Conservation (phyloP, 2,329 filamentous ascomycete genomes). For the Beauveria caledonica region DNA sequence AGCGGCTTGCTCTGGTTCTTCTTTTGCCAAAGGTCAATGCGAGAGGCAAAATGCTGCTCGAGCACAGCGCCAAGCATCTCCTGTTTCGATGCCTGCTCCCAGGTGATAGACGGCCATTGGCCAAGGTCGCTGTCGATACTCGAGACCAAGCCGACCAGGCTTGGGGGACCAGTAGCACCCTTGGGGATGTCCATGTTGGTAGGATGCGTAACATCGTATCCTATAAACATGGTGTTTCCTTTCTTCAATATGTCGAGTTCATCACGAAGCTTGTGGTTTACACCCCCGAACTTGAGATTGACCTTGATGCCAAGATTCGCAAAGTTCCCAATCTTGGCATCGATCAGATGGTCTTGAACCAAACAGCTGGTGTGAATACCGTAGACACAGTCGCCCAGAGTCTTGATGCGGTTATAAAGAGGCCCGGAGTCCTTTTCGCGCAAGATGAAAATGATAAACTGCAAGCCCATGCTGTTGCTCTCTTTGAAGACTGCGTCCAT, state of each 20-base stretch:
- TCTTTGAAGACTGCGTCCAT: conserved; percentile 26
- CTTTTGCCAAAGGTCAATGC: conserved; percentile 57
- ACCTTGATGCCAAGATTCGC: conserved; percentile 70
- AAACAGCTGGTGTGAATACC: conserved; percentile 66
- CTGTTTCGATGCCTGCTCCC: conserved; percentile 53
- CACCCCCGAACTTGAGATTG: conserved; percentile 70
- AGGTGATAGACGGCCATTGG: conserved; percentile 72
- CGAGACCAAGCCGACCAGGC: conserved; percentile 72
- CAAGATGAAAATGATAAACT: conserved; percentile 55
- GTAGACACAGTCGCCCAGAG: conserved; percentile 53
- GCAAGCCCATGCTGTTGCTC: conserved; percentile 24
- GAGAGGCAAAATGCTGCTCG: conserved; percentile 51
- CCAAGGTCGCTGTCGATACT: conserved; percentile 60
- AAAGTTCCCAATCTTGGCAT: conserved; percentile 25
- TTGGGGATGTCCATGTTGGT: conserved; percentile 43
- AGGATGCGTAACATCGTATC: conserved; percentile 85
- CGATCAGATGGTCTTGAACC: conserved; percentile 29
- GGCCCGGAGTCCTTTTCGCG: conserved; percentile 38
- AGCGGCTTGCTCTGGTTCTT: conserved; percentile 50
- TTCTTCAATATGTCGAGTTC: conserved; percentile 53
- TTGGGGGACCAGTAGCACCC: conserved; percentile 43
- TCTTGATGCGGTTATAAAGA: conserved; percentile 61
- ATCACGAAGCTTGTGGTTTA: conserved; percentile 56
- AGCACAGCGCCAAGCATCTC: conserved; percentile 64
- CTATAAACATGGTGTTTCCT: conserved; percentile 74